Base-by-base conservation (phyloP, 208 protist genomes). In the Vickermania ingenoplastis region DNA sequence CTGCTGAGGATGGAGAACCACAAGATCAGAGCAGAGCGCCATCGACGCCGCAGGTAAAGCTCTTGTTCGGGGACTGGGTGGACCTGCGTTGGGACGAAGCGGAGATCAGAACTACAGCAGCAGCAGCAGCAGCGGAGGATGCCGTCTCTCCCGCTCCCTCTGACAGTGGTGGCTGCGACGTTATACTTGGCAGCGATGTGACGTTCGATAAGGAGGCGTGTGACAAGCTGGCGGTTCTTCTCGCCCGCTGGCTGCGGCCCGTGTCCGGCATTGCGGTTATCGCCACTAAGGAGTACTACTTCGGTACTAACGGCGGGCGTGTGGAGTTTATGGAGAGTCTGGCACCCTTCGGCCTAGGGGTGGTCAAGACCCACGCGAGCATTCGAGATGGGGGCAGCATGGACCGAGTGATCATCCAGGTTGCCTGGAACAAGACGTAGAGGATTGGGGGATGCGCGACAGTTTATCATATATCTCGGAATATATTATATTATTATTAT, bases 241-340 rank as follows among this genome's bases (percentile, higher is more conserved):
- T 92, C 53, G 48, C 54, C n/a, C 82, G 84, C 4, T 89, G 77
- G 66, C 57, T 95, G 52, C 63, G 51, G 25, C 79, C 78, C 0
- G 1, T 26, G 50, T 64, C 51, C 11, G 81, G 68, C 21, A 62
- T 81, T 0, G 85, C 81, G 11, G 64, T 87, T 41, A 83, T 95
- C 60, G 89, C 79, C 24, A 83, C 75, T n/a, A 95, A 95, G 71
- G 72, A 78, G 25, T 95, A 88, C 67, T 95, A 95, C 72, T 95
- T 92, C 72, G 89, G 89, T 24, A 95, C 89, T 0, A 83, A 81
- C 56, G 89, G 89, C 28, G 89, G 89, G 30, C 65, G 67, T 27
- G 53, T 79, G 31, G 81, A 84, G 63, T 86, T 93, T 36, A 61
- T 63, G 7, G 60, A 54, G 24, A 66, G 67, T 24, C 73, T 72